Percentiles rank a stretch among this genome's conserved stretches.
These are phyloP conservation scores for Panicum hallii DNA, from an alignment of 202 grass and related monocot species.

Conservation along the genomic window DNA sequence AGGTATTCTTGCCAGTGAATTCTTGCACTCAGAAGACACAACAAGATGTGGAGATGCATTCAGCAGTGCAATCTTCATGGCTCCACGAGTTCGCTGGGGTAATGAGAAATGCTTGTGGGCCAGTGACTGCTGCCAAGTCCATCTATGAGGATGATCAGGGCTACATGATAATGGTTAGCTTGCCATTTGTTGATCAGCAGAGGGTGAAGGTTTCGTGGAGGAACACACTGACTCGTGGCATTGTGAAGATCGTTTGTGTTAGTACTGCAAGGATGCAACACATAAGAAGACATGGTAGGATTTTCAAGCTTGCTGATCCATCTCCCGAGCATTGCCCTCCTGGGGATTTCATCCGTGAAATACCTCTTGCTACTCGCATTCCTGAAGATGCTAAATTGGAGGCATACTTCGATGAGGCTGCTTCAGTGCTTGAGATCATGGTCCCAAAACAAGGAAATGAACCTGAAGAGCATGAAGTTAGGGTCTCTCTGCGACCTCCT, in stretches of 20 bases:
- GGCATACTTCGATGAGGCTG: constrained; percentile 85
- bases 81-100: constrained; percentile 74
- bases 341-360: constrained; percentile 91
- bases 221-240: constrained; percentile 76
- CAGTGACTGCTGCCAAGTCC: constrained; percentile 88
- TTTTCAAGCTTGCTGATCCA: constrained; percentile 75
- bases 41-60: constrained; percentile 78
- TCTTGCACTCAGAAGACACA: constrained; percentile 51
- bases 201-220: constrained; percentile 97
- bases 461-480: constrained; percentile 95
- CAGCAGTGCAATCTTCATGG: constrained; percentile 58
- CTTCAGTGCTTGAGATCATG: constrained; percentile 91
- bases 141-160: constrained; percentile 89
- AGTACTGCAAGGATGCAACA: constrained; percentile 73
- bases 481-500: constrained; percentile 88
- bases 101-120: constrained; percentile 74
- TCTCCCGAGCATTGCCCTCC: constrained; percentile 83
- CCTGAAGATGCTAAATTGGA: constrained; percentile 93
- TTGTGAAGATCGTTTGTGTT: constrained; percentile 91
- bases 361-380: constrained; percentile 80
- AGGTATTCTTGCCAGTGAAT: constrained; percentile 73
- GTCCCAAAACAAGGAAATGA: constrained; percentile 79
- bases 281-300: constrained; percentile 72
- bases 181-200: constrained; percentile 91
- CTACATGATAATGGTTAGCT: constrained; percentile 86